Conservation (phyloP, 805 yeast genomes). For the Torulaspora microellipsoides region DNA sequence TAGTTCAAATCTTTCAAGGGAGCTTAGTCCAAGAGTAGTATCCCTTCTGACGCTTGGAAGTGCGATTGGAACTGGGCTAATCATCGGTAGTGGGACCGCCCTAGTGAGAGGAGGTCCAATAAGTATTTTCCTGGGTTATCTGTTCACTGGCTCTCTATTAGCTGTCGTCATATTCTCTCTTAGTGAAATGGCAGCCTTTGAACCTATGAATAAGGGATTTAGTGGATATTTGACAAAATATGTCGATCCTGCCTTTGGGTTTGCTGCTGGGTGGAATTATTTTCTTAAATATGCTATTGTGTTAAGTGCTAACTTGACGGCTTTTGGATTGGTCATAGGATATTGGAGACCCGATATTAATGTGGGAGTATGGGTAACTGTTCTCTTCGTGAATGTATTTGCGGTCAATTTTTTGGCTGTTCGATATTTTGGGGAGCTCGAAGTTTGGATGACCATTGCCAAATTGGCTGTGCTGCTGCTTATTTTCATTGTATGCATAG, state of each 20-base stretch:
- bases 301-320: conserved; percentile 48
- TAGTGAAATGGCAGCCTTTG: conserved; percentile 52
- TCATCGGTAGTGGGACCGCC: conserved; percentile 51
- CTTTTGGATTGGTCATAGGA: conserved; percentile 38
- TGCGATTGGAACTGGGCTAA: conserved; percentile 56
- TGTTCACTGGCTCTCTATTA: conserved; percentile 46
- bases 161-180: conserved; percentile 44
- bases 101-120: conserved; percentile 50
- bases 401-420: conserved; percentile 20
- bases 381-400: conserved; percentile 28
- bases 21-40: conserved; percentile 3
- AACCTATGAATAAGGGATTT: conserved; percentile 40
- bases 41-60: conserved; percentile 22
- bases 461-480: conserved; percentile 64
- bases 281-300: conserved; percentile 45
- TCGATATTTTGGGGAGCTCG: conserved; percentile 43
- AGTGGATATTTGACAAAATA: conserved; percentile 40
- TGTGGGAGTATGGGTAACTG: conserved; percentile 39
- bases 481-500: conserved; percentile 50
- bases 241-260: conserved; percentile 36
- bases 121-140: conserved; percentile 45
- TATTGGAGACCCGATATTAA: conserved; percentile 42
- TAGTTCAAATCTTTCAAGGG: not conserved
- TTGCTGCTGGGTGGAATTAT: conserved; percentile 40
- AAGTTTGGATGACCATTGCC: conserved; percentile 61